A percentile compares a stretch with the other conserved stretches of the same genome.
These are phyloP conservation scores for Xylaria sp. DNA, from an alignment of 2,329 filamentous ascomycete genomes.

Conservation along the genomic window DNA sequence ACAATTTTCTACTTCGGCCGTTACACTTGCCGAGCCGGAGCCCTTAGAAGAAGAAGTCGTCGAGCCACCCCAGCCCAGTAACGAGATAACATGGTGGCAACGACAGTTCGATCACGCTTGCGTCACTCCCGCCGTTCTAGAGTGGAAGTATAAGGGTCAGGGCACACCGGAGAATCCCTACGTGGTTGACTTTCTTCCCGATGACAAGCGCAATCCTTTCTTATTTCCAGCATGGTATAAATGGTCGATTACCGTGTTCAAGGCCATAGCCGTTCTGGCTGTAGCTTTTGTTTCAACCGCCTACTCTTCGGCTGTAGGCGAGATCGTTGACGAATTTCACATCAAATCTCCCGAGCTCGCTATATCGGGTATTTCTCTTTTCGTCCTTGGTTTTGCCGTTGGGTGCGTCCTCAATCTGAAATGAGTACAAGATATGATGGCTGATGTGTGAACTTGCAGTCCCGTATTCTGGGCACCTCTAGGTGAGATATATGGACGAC, in stretches of 20 bases:
- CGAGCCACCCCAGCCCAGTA: conserved; percentile 54
- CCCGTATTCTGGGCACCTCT: conserved; percentile 75
- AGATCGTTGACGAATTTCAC: conserved; percentile 66
- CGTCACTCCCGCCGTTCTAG: conserved; percentile 66
- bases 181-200: conserved; percentile 73
- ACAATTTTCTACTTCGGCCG: conserved; percentile 37
- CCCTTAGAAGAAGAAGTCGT: conserved; percentile 47
- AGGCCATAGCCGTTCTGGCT: conserved; percentile 74
- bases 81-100: conserved; percentile 58
- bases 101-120: conserved; percentile 68
- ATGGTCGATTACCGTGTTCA: conserved; percentile 72
- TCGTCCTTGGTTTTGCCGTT: conserved; percentile 65
- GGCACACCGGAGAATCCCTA: conserved; percentile 76
- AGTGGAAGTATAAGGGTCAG: conserved; percentile 66
- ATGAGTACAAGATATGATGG: conserved; percentile 60
- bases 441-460: conserved; percentile 33
- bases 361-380: conserved; percentile 65
- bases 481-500: conserved; percentile 68
- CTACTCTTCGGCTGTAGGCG: conserved; percentile 67
- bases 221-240: conserved; percentile 62
- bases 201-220: conserved; percentile 76
- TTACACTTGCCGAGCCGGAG: conserved; percentile 39
- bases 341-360: conserved; percentile 58
- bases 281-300: conserved; percentile 78
- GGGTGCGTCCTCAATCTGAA: conserved; percentile 63